Evolutionary conservation across 768 basidiomycete genomes (phyloP).

Genomic region (Arthromyces matolae): DNA sequence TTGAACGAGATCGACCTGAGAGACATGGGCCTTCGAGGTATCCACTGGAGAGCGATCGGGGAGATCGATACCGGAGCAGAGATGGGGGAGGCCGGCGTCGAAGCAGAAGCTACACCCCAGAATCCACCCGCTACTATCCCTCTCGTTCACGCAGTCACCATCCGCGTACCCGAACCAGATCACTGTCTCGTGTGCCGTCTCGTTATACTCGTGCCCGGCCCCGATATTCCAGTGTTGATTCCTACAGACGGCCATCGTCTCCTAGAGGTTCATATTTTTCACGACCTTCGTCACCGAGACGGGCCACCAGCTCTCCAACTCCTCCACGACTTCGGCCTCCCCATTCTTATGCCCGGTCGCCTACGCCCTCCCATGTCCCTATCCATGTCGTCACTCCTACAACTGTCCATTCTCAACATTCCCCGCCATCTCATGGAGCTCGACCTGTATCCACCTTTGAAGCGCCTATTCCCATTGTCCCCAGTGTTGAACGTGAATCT

Average conservation of each 20-base stretch:
- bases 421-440: constrained; percentile 14
- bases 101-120: constrained; percentile 8
- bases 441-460: constrained; percentile 2
- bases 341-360: background rate
- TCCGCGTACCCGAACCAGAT: background rate
- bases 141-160: background rate
- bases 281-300: background rate
- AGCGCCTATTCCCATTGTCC: constrained; percentile 1
- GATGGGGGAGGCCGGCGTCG: background rate
- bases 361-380: constrained; percentile 1
- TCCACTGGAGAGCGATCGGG: background rate
- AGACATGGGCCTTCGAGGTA: background rate
- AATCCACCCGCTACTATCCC: background rate
- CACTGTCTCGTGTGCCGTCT: background rate
- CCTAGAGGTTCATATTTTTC: background rate
- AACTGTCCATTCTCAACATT: constrained; percentile 2
- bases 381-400: constrained; percentile 18
- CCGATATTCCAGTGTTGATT: constrained; percentile 4
- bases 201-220: background rate
- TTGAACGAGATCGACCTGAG: background rate
- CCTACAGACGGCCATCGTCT: background rate
- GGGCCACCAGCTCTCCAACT: background rate
- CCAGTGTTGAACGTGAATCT: background rate
- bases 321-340: background rate
- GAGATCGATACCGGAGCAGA: background rate